A percentile compares a stretch with the other conserved stretches of the same genome.
Evolutionary conservation across 2,329 filamentous ascomycete species (phyloP).

Genomic region (Xylariomycetidae sp.): DNA sequence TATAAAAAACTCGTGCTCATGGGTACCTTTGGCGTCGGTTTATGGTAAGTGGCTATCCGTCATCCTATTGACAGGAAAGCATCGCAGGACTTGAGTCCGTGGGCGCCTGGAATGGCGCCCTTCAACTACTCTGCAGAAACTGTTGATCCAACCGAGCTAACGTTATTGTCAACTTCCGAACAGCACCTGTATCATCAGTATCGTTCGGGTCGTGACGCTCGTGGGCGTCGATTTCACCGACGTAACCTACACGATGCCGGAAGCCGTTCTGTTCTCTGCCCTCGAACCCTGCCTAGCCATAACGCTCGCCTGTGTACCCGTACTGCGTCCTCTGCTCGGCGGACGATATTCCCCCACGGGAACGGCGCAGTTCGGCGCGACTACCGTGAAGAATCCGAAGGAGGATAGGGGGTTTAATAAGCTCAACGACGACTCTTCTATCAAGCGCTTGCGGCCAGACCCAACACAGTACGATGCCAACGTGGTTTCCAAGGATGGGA

Average conservation of each 20-base stretch:
- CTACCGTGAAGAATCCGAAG: conserved; percentile 7
- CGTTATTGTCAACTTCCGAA: too few species aligned
- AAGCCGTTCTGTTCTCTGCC: conserved; percentile 31
- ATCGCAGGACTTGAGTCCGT: too few species aligned
- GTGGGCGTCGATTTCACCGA: conserved; percentile 28
- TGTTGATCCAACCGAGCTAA: too few species aligned
- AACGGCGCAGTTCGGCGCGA: conserved; percentile 6
- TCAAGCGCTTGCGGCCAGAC: conserved; percentile 22
- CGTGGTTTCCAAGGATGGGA: background rate
- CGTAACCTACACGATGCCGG: conserved; percentile 29
- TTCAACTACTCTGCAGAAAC: too few species aligned
- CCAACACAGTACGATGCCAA: conserved; percentile 1
- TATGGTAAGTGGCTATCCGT: too few species aligned
- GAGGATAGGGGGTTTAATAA: conserved; percentile 18
- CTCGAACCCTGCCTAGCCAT: conserved; percentile 35
- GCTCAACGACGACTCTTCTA: conserved; percentile 23
- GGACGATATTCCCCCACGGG: conserved; percentile 14
- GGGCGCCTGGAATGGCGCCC: too few species aligned
- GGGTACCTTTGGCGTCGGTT: too few species aligned
- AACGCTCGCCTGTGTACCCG: conserved; percentile 34
- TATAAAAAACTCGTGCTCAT: conserved; percentile 27
- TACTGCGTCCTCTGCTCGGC: conserved; percentile 34
- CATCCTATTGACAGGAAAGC: too few species aligned
- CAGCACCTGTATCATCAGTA: conserved; percentile 18
- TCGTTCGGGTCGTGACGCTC: conserved; percentile 31